phyloP scores from a whole-genome alignment of 1,284 basidiomycete genomes.

The Boletellus dicymbophilus region DNA sequence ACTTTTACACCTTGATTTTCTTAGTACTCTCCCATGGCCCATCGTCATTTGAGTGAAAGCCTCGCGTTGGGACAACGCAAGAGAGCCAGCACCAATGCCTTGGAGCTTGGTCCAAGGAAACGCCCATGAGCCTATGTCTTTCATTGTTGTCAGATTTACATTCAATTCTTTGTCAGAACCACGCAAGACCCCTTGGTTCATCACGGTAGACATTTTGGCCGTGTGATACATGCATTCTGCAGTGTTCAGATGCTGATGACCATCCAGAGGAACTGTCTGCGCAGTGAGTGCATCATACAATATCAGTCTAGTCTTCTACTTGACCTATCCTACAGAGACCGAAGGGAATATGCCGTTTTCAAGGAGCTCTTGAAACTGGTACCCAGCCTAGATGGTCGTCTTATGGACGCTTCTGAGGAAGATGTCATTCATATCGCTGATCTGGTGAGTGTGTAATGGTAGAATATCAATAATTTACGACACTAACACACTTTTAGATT shows the following conservation, averaged over 20 bases:
- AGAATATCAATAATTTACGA: not conserved
- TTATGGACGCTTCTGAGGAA: constrained; percentile 6
- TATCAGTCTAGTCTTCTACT: not conserved
- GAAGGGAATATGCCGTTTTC: constrained; percentile 8
- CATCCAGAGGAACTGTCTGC: not conserved
- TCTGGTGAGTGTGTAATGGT: not conserved
- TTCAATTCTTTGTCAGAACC: not conserved
- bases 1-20: no score
- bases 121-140: not conserved
- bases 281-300: not conserved
- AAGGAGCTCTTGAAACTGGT: constrained; percentile 4
- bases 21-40: no score
- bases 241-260: not conserved
- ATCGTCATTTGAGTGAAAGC: no score
- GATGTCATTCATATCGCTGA: constrained; percentile 8
- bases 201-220: constrained; percentile 4
- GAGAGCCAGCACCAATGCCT: not conserved
- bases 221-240: constrained; percentile 5
- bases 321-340: constrained; percentile 2
- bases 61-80: no score
- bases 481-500: constrained; percentile 4
- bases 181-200: constrained; percentile 4
- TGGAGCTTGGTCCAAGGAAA: not conserved
- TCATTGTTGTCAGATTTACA: not conserved
- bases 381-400: constrained; percentile 4